A percentile compares a stretch with the other conserved stretches of the same genome.
These are phyloP conservation scores for Steccherinum ochraceum DNA, from an alignment of 768 basidiomycete species.

Conservation along the genomic window DNA sequence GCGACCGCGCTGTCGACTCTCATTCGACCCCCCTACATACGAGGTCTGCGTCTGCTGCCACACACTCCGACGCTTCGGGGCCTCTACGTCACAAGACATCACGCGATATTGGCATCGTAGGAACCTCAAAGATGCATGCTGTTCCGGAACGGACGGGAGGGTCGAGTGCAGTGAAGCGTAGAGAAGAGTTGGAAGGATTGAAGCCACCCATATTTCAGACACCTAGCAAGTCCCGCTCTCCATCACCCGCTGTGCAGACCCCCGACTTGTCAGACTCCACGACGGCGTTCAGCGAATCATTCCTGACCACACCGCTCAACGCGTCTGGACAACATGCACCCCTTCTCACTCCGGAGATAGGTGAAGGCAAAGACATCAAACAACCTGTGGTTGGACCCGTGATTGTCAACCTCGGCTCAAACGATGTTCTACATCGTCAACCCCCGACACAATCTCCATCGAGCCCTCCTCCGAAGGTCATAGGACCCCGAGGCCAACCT, in stretches of 20 bases:
- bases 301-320: conserved; percentile 8
- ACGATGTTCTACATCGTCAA: conserved; percentile 1
- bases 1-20: conserved; percentile 1
- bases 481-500: background rate
- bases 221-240: conserved; percentile 23
- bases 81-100: conserved; percentile 34
- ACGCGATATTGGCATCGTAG: conserved; percentile 48
- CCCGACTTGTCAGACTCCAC: conserved; percentile 14
- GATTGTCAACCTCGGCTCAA: conserved; percentile 40
- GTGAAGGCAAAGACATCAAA: conserved; percentile 52
- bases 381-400: conserved; percentile 60
- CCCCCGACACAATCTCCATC: background rate
- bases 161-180: background rate
- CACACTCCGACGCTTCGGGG: conserved; percentile 12
- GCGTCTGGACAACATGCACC: conserved; percentile 14
- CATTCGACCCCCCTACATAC: conserved; percentile 24
- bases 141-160: conserved; percentile 11
- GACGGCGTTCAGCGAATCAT: conserved; percentile 5
- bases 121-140: conserved; percentile 28
- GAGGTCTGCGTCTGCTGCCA: conserved; percentile 45
- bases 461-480: background rate
- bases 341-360: conserved; percentile 55
- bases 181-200: conserved; percentile 7
- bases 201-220: conserved; percentile 31
- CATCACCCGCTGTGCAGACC: conserved; percentile 19